Evolutionary conservation across 2,329 filamentous ascomycete genomes (phyloP).

Genomic region (Dendryphion nanum): DNA sequence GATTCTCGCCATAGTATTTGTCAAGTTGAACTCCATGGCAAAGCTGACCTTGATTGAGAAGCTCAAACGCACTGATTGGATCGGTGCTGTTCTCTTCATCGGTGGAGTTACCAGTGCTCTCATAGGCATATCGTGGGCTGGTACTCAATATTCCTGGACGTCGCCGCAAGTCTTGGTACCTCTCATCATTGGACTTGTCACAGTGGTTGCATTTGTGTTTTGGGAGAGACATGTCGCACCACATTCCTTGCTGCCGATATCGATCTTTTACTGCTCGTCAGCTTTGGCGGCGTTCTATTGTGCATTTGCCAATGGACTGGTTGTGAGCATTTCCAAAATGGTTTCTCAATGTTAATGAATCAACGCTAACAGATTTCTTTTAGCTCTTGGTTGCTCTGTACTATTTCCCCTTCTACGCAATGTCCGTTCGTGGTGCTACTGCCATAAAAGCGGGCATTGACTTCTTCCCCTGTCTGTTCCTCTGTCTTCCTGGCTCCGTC

Average conservation of each 20-base stretch:
- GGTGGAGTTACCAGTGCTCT: constrained; percentile 39
- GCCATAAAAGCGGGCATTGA: constrained; percentile 38
- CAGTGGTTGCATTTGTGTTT: constrained; percentile 31
- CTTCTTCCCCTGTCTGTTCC: constrained; percentile 35
- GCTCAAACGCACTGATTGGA: constrained; percentile 41
- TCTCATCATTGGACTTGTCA: constrained; percentile 33
- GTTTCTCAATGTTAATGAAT: no score
- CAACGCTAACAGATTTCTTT: not conserved
- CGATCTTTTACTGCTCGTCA: constrained; percentile 37
- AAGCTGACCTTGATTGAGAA: constrained; percentile 20
- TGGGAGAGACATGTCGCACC: constrained; percentile 37
- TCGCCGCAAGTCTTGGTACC: constrained; percentile 42
- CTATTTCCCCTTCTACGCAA: constrained; percentile 44
- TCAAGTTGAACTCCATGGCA: constrained; percentile 17
- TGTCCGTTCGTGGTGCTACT: constrained; percentile 34
- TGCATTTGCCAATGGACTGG: constrained; percentile 43
- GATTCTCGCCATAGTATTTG: constrained; percentile 20
- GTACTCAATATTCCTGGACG: constrained; percentile 40
- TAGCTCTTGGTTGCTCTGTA: constrained; percentile 45
- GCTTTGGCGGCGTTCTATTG: constrained; percentile 41
- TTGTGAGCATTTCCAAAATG: constrained; percentile 39
- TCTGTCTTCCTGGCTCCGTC: constrained; percentile 30
- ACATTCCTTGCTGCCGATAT: constrained; percentile 38
- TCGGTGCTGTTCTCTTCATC: constrained; percentile 42
- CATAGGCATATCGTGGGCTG: constrained; percentile 45